Conservation (phyloP, 306 rosid genomes). For the Dryas drummondii region DNA sequence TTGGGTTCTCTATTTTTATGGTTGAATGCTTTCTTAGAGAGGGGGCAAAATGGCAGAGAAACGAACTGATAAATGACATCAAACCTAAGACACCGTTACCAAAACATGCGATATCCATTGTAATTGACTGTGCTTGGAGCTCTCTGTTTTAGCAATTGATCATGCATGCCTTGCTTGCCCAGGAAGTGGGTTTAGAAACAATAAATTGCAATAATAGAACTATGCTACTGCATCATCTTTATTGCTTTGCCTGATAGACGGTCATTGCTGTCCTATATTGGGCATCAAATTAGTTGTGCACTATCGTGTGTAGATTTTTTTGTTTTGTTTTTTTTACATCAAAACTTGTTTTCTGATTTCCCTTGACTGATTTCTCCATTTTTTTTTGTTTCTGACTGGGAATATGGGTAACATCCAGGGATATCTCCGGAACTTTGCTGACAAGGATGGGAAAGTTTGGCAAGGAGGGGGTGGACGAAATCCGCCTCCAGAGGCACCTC, state of each 20-base stretch:
- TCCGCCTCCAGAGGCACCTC: conserved; percentile 97
- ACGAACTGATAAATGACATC: neutral
- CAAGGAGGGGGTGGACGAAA: conserved; percentile 98
- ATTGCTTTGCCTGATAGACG: neutral
- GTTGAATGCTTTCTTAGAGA: neutral
- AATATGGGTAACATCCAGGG: conserved; percentile 52
- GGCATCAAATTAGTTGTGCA: neutral
- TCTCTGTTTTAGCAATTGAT: neutral
- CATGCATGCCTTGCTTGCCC: neutral
- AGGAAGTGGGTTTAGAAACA: neutral
- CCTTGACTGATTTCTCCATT: conserved; percentile 17
- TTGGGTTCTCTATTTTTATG: neutral
- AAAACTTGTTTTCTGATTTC: conserved; percentile 10
- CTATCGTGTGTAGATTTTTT: neutral
- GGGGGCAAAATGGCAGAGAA: neutral
- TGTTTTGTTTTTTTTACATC: neutral
- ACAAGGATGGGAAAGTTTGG: conserved; percentile 98
- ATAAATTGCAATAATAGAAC: neutral
- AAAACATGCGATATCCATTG: neutral
- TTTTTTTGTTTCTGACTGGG: conserved; percentile 18
- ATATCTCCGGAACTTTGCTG: conserved; percentile 70
- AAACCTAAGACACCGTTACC: neutral
- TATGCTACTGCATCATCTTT: neutral
- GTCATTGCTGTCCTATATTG: neutral
- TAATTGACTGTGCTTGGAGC: neutral